Percentiles rank a stretch among this genome's conserved stretches.
Conservation (phyloP, 331 rosid species). For the Quercus lobata region DNA sequence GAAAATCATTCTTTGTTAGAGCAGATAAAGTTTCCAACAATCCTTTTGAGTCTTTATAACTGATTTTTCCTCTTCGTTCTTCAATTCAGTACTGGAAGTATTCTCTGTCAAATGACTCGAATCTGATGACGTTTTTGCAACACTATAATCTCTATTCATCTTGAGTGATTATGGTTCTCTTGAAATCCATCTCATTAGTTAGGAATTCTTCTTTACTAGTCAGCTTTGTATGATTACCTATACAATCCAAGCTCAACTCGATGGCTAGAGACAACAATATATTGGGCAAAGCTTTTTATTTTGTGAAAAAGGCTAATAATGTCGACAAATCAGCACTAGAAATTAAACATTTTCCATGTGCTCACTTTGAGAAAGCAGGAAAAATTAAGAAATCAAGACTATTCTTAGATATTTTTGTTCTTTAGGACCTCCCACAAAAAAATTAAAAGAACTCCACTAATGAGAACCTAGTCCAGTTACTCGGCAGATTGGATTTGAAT, state of each 20-base stretch:
- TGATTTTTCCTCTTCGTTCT: conserved; percentile 3
- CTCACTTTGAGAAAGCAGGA: too few relatives aligned
- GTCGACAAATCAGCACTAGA: not conserved
- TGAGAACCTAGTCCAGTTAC: too few relatives aligned
- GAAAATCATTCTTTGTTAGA: not conserved
- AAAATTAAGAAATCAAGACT: too few relatives aligned
- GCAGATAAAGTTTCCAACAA: too few relatives aligned
- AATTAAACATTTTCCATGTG: not conserved
- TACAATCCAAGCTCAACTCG: not conserved
- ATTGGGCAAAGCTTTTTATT: too few relatives aligned
- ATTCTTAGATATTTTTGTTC: too few relatives aligned
- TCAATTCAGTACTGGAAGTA: conserved; percentile 24
- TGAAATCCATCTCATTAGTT: conserved; percentile 54
- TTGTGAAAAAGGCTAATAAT: too few relatives aligned
- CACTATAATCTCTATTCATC: conserved; percentile 52
- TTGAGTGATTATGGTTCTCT: conserved; percentile 52
- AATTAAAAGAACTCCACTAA: too few relatives aligned
- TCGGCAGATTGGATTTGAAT: too few relatives aligned
- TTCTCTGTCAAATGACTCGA: conserved; percentile 17
- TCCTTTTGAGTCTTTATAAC: too few relatives aligned
- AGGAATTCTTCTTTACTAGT: conserved; percentile 18
- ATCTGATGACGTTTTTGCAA: conserved; percentile 46
- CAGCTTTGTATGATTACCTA: conserved; percentile 32
- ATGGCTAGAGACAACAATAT: too few relatives aligned
- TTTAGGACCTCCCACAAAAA: too few relatives aligned